Evolutionary conservation across 2,329 filamentous ascomycete genomes (phyloP), one percentile per base, ranked within the genome.

Genomic region (Aspergillus costaricaensis): DNA sequence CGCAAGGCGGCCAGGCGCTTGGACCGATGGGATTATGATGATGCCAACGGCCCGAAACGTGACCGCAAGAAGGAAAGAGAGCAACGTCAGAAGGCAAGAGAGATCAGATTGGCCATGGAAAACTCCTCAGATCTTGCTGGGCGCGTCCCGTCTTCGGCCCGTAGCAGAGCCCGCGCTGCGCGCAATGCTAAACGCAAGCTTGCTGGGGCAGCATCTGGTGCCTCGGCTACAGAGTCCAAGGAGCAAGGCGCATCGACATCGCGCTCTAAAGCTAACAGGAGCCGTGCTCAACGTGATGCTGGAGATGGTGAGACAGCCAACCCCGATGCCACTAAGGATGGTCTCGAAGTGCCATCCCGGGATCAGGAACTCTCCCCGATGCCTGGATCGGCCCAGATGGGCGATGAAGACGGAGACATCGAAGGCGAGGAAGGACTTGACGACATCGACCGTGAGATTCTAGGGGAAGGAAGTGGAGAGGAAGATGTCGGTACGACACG

Each of bases 1-100:
- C 74, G 75, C 48, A 79, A 79, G 64, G 78, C 76, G 17, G 63
- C 72, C n/a, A 70, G 79, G 49, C 70, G 79, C 44, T 69, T 81
- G 30, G 76, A 80, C 61, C 72, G 78, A 23, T 81, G 79, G 79
- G 77, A 79, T 64, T 79, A 76, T 63, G 77, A 80, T 32, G 70
- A 74, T 47, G 75, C 76, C 52, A 74, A 77, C 25, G 73, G 73
- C 0, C 73, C 74, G 12, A 76, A 71, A 60, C 73, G 70, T 59
- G 74, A 78, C 60, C 73, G 75, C 7, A 73, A 74, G 60, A 71
- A 68, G 59, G 73, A 75, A 50, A 65, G 75, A 21, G 75, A 77
- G 59, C 75, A 77, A 54, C 73, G 75, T 19, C 74, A 76, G 58
- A 72, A 68, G 57, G 72, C 70, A 58, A 71, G 61, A 62, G 66